phyloP scores from a whole-genome alignment of 768 basidiomycete genomes.

The Nidula microcarpa region DNA sequence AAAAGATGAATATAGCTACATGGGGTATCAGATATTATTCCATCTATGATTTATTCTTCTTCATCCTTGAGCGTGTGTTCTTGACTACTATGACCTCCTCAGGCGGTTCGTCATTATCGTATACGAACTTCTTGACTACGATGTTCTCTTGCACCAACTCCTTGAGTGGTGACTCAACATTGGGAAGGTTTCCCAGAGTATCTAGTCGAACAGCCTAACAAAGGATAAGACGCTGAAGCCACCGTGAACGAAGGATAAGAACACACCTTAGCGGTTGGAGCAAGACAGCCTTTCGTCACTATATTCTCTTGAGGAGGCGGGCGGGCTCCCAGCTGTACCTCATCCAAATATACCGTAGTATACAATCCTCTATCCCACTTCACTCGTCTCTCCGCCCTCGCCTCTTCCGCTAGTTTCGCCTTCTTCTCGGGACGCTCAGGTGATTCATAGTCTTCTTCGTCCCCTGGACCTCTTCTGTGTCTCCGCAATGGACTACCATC shows the following conservation, averaged over 20 bases:
- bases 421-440: constrained; percentile 45
- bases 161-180: constrained; percentile 50
- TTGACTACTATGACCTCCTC: constrained; percentile 31
- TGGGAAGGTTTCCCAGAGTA: constrained; percentile 65
- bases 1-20: neutral
- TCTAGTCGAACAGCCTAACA: constrained; percentile 60
- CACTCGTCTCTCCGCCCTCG: constrained; percentile 43
- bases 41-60: constrained; percentile 37
- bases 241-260: neutral
- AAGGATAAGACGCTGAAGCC: neutral
- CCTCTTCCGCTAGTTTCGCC: constrained; percentile 29
- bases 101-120: constrained; percentile 62
- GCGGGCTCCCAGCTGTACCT: constrained; percentile 51
- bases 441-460: constrained; percentile 78
- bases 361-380: constrained; percentile 76
- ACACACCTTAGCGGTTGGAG: constrained; percentile 63
- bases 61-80: constrained; percentile 55
- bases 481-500: constrained; percentile 13
- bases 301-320: constrained; percentile 36
- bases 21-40: neutral
- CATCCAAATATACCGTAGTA: constrained; percentile 59
- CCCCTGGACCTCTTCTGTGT: constrained; percentile 70
- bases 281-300: constrained; percentile 61
- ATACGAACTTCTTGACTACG: constrained; percentile 75
- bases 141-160: constrained; percentile 65